Base-by-base conservation (phyloP, 768 basidiomycete species). In the Mycena vitilis region DNA sequence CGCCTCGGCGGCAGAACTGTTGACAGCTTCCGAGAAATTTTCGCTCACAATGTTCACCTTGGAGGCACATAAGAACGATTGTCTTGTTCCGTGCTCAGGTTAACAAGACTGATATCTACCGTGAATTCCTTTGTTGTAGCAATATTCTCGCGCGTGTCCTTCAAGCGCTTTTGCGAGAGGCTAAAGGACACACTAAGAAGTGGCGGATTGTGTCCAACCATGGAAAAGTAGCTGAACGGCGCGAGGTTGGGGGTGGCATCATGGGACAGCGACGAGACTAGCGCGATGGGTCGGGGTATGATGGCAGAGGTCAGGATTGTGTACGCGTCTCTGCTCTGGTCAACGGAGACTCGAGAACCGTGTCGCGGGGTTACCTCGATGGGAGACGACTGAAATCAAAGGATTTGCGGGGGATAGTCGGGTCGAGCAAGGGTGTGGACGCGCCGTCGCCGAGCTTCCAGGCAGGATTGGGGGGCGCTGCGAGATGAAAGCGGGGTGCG, bases 21-120 rank as follows among this genome's bases (percentile, higher is more conserved):
- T 90, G 10, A 87, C 88, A 4, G 86, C 85, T 72, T 89, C 86
- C 56, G 83, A 78, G 71, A 89, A 87, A 0, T 87, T 78, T 76
- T 93, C 90, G 63, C 89, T 91, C 71, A 95, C 88, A 60, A 91
- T 87, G 73, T 87, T 91, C 58, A 90, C 86, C 10, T 88, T 89
- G 76, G 94, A 95, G 30, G 30, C 30, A 30, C 30, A 30, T 30
- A 30, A 30, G 30, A 30, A 30, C 30, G 30, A 30, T 30, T 30
- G 30, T 30, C 30, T 30, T 30, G 3, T 30, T 30, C 5, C 30
- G 30, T 30, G 30, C 5, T 30, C 30, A 3, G 30, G 30, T 30
- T 5, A 30, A 30, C 30, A 5, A 5, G 30, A 30, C 5, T 88
- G 60, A 91, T 87, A 73, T 87, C 91, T 57, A 90, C 86, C 10